Conservation (phyloP, 2,329 filamentous ascomycete species). For the Cladophialophora immunda region DNA sequence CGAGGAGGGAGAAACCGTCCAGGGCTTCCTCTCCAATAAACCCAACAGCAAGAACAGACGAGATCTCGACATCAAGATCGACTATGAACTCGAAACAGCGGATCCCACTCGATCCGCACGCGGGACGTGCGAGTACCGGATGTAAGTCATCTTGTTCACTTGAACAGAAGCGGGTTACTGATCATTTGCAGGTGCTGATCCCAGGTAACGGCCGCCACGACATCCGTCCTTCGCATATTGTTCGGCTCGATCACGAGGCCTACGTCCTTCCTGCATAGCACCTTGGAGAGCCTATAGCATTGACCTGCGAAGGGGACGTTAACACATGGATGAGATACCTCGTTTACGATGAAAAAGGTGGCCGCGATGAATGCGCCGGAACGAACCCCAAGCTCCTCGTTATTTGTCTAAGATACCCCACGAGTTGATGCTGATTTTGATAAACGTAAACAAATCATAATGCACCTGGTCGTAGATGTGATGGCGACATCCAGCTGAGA, state of each 20-base stretch:
- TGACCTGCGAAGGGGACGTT: background rate
- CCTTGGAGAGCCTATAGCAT: conserved; percentile 29
- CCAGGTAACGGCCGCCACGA: background rate
- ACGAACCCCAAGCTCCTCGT: conserved; percentile 55
- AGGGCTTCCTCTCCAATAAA: conserved; percentile 77
- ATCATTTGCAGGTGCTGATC: conserved; percentile 32
- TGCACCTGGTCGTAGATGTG: conserved; percentile 17
- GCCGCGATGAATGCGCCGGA: conserved; percentile 35
- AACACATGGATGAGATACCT: background rate
- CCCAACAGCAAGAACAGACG: conserved; percentile 94
- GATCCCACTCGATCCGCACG: conserved; percentile 74
- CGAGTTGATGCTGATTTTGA: conserved; percentile 59
- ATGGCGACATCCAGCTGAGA: background rate
- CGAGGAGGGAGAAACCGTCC: conserved; percentile 82
- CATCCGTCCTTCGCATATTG: conserved; percentile 1
- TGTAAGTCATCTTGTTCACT: conserved; percentile 45
- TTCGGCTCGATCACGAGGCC: conserved; percentile 31
- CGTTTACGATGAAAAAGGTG: conserved; percentile 38
- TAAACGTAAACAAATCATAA: conserved; percentile 40
- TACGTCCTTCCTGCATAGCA: conserved; percentile 37
- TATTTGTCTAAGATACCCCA: conserved; percentile 57
- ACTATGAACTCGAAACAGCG: conserved; percentile 80
- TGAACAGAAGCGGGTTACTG: background rate
- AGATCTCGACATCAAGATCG: conserved; percentile 89
- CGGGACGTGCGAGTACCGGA: conserved; percentile 81